Base-by-base conservation (phyloP, 306 rosid species). In the Coriaria nepalensis region DNA sequence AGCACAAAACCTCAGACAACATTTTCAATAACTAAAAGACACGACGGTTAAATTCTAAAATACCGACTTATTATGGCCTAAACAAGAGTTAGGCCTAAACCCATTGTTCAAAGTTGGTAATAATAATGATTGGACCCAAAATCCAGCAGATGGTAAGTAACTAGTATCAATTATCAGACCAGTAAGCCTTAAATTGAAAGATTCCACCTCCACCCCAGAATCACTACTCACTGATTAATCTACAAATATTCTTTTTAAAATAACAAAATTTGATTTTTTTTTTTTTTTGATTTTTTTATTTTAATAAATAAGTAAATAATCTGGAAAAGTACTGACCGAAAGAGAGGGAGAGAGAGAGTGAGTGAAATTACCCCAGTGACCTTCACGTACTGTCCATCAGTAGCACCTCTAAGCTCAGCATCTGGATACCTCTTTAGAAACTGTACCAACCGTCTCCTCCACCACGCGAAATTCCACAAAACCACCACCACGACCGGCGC, bases 311-410 rank as follows among this genome's bases (percentile, higher is more conserved):
- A 47, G 9, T 11, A 15, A 6, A 34, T 2, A 2, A 42, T 37
- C 10, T 34, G 13, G 9, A 8, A 7, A 13, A 7, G 8, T 5
- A 2, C 13, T 8, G 10, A 41, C 4, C 52, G 35, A 44, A 47
- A 33, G 45, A 46, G 10, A 40, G 4, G 9, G 33, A 14, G 37
- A n/a, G 8, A 20, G 11, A 29, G 32, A 6, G 42, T n/a, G n/a
- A n/a, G 29, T 20, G 12, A 66, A 63, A 63, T 68, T 87, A 87
- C 98, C 98, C 98, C 98, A 0, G 98, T 90, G 52, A 90, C 96
- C 86, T 90, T 90, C 59, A 90, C 96, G 65, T 73, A 90, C 67
- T 90, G 95, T 58, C 98, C 98, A 72, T 82, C 87, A 65, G 65
- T 63, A 62, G 98, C 96, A 39, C 96, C 93, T 62, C 98, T 82